These are phyloP conservation scores for Termitomyces sp. DNA, from an alignment of 768 basidiomycete genomes.

Conservation along the genomic window DNA sequence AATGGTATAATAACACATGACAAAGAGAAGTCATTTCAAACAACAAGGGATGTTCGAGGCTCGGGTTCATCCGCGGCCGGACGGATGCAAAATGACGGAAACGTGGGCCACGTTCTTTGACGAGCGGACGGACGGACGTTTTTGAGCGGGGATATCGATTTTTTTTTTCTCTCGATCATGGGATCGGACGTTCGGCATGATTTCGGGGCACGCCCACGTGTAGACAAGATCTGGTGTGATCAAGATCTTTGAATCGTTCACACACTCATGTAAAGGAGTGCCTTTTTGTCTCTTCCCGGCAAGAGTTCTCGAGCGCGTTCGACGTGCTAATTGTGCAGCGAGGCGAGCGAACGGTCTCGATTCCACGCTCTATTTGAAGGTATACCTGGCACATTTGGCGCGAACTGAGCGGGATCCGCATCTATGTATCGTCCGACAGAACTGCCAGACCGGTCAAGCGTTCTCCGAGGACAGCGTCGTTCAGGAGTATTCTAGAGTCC, in stretches of 20 bases:
- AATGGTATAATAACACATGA: too few species aligned
- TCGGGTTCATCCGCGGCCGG: not conserved
- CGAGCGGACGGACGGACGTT: not conserved
- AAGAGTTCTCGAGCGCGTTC: too few species aligned
- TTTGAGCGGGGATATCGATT: not conserved
- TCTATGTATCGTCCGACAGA: too few species aligned
- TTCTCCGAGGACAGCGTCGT: not conserved
- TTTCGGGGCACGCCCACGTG: not conserved
- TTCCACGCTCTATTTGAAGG: not conserved
- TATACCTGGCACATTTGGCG: not conserved
- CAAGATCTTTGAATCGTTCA: not conserved
- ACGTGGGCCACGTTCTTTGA: constrained; percentile 7
- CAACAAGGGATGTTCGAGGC: too few species aligned
- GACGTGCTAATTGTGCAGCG: too few species aligned
- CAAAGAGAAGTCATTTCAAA: too few species aligned
- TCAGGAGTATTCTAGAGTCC: too few species aligned
- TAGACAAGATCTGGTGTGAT: constrained; percentile 3
- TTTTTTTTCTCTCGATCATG: constrained; percentile 3
- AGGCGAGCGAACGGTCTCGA: too few species aligned
- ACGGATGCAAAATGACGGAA: constrained; percentile 5
- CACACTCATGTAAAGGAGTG: too few species aligned
- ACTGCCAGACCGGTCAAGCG: too few species aligned
- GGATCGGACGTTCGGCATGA: constrained; percentile 9
- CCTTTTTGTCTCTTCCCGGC: too few species aligned
- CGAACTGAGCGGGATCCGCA: constrained; percentile 3